Evolutionary conservation across 1,284 basidiomycete species (phyloP).

Genomic region (Papiliotrema laurentii): DNA sequence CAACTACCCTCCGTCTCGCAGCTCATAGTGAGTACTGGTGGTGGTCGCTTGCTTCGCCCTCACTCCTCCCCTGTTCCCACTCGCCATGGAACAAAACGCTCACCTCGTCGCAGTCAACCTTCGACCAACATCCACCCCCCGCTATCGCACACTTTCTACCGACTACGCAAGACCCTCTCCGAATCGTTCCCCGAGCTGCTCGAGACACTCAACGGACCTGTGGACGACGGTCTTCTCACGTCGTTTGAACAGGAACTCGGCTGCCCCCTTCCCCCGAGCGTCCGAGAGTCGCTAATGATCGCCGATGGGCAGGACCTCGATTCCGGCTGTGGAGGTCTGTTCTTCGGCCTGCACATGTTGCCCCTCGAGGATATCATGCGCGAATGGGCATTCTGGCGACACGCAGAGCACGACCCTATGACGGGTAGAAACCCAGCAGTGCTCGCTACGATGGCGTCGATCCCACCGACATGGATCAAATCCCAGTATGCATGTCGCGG

Average conservation of each 20-base stretch:
- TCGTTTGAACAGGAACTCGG: slow-evolving; percentile 77
- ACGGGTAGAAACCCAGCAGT: slow-evolving; percentile 66
- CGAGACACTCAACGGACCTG: slow-evolving; percentile 84
- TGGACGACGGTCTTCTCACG: slow-evolving; percentile 66
- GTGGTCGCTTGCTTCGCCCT: no score
- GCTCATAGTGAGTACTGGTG: slow-evolving; percentile 18
- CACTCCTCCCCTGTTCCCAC: no score
- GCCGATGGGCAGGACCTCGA: slow-evolving; percentile 86
- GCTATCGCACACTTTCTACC: slow-evolving; percentile 69
- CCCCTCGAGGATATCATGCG: slow-evolving; percentile 84
- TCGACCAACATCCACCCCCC: slow-evolving; percentile 59
- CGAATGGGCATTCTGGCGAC: slow-evolving; percentile 91
- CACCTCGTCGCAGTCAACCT: slow-evolving; percentile 12
- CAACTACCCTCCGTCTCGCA: slow-evolving; percentile 22
- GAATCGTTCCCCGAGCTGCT: slow-evolving; percentile 83
- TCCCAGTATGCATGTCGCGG: slow-evolving; percentile 86
- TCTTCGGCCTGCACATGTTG: slow-evolving; percentile 77
- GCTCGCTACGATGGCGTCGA: slow-evolving; percentile 74
- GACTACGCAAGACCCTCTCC: slow-evolving; percentile 67
- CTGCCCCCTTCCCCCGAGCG: slow-evolving; percentile 66
- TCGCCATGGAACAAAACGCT: background rate
- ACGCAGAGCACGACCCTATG: slow-evolving; percentile 75
- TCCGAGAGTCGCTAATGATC: slow-evolving; percentile 76
- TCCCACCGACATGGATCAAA: slow-evolving; percentile 88
- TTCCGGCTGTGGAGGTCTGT: slow-evolving; percentile 61